Evolutionary conservation across 345 rosid species (phyloP).

Genomic region (Brassica carinata): DNA sequence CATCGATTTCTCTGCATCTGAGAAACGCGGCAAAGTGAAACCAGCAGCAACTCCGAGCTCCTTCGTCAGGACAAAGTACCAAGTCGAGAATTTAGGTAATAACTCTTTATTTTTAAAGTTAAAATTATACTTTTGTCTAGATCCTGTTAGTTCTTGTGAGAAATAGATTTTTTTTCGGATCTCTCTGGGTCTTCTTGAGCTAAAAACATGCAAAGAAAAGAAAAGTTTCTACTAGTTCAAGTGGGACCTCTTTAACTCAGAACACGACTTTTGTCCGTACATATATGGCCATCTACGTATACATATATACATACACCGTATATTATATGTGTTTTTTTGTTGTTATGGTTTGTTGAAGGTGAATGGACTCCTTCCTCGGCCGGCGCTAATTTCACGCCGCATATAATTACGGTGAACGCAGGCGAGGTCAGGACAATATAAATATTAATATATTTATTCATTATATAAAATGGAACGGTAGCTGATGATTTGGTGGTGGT

Average conservation of each 20-base stretch:
- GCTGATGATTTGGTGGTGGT: conserved; percentile 23
- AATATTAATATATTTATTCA: not conserved
- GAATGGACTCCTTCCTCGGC: conserved; percentile 87
- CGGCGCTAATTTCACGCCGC: conserved; percentile 88
- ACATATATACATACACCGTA: not conserved
- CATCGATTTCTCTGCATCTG: conserved; percentile 77
- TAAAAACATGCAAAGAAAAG: conserved; percentile 30
- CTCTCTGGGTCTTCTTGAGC: conserved; percentile 28
- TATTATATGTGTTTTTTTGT: conserved; percentile 11
- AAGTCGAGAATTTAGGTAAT: conserved; percentile 72
- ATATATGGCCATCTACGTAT: not conserved
- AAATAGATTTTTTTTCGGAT: conserved; percentile 35
- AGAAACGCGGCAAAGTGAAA: conserved; percentile 67
- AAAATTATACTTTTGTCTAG: not conserved
- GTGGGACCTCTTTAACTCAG: conserved; percentile 30
- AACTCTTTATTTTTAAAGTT: not conserved
- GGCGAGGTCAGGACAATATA: conserved; percentile 65
- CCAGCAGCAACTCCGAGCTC: conserved; percentile 46
- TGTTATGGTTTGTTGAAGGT: conserved; percentile 49
- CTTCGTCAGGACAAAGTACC: conserved; percentile 57
- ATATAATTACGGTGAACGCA: conserved; percentile 82
- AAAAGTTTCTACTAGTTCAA: not conserved
- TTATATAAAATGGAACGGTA: not conserved
- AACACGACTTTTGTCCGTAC: conserved; percentile 20
- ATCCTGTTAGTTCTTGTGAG: conserved; percentile 16